Evolutionary conservation across 345 rosid genomes (phyloP).

Genomic region (Eucalyptus sideroxylon): DNA sequence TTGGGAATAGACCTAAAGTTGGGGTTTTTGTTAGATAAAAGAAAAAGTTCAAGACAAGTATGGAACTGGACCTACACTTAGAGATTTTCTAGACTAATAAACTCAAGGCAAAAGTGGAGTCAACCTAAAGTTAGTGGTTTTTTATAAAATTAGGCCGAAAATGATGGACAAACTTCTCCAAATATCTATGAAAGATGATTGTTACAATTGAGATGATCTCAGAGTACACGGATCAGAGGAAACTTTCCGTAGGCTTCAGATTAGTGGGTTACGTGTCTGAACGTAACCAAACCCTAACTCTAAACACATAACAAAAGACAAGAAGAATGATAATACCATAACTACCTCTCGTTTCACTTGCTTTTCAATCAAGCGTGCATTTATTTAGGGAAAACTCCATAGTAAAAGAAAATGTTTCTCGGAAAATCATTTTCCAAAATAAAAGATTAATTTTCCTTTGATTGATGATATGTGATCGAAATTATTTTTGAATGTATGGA

Average conservation of each 20-base stretch:
- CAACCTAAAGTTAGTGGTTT: background rate
- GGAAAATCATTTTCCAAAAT: too few relatives aligned
- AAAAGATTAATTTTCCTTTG: too few relatives aligned
- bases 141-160: background rate
- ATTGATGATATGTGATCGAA: too few relatives aligned
- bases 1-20: background rate
- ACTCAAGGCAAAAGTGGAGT: background rate
- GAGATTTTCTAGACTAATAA: too few relatives aligned
- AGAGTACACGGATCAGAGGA: background rate
- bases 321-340: background rate
- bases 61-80: background rate
- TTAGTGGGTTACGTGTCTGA: background rate
- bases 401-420: too few relatives aligned
- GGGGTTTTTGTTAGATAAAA: background rate
- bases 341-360: background rate
- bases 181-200: background rate
- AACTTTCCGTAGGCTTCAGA: background rate
- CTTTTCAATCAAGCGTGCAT: background rate
- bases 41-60: rapidly evolving
- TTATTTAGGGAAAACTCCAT: too few relatives aligned
- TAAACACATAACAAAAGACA: background rate
- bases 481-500: too few relatives aligned
- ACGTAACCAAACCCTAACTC: background rate
- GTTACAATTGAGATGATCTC: background rate
- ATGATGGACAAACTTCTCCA: background rate